phyloP scores from a whole-genome alignment of 768 basidiomycete species.

The Scleroderma citrinum region DNA sequence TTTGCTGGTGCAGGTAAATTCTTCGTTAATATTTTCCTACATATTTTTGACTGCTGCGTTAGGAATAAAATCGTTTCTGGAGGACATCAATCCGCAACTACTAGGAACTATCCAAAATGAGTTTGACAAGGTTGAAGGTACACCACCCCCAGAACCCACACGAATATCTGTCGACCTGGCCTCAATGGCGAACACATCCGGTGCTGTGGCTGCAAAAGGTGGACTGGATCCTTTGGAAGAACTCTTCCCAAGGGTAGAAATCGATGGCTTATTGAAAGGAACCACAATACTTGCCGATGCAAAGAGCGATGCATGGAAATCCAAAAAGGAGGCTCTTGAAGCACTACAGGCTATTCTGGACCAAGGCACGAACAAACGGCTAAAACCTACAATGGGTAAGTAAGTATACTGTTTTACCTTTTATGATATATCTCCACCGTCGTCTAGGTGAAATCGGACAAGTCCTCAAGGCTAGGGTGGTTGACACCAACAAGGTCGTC shows the following conservation, averaged over 20 bases:
- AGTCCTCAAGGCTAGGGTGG: conserved; percentile 81
- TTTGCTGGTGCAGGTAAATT: conserved; percentile 82
- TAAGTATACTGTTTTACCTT: not conserved
- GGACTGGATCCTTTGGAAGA: conserved; percentile 79
- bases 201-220: conserved; percentile 36
- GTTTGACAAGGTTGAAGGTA: conserved; percentile 88
- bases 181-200: conserved; percentile 38
- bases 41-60: conserved; percentile 10
- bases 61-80: conserved; percentile 90
- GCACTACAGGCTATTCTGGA: conserved; percentile 77
- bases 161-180: conserved; percentile 73
- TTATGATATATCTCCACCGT: not conserved
- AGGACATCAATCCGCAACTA: conserved; percentile 92
- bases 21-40: not conserved
- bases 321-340: conserved; percentile 92
- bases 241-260: conserved; percentile 90
- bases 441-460: conserved; percentile 80
- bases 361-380: conserved; percentile 84
- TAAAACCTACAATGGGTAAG: conserved; percentile 86
- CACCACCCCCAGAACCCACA: conserved; percentile 68
- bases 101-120: conserved; percentile 85
- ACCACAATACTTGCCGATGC: conserved; percentile 77
- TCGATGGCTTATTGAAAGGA: conserved; percentile 79
- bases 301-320: conserved; percentile 95
- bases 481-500: conserved; percentile 92